Conservation (phyloP, 2,329 filamentous ascomycete species). For the Exophiala spinifera region DNA sequence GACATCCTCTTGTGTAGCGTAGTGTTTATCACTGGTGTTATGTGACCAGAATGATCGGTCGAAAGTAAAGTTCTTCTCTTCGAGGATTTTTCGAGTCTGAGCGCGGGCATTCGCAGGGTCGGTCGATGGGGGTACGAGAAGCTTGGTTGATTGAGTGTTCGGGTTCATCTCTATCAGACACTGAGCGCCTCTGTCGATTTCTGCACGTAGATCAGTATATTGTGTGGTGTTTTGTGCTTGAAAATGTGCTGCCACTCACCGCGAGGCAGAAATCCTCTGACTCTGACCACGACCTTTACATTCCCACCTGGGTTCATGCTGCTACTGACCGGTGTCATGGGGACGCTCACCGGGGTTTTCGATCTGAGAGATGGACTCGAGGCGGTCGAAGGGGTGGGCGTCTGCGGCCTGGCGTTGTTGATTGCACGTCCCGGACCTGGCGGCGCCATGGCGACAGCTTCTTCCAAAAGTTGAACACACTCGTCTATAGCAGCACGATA, state of each 20-base stretch:
- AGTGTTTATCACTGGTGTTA: conserved; percentile 72
- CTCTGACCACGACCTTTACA: conserved; percentile 77
- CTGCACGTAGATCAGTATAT: conserved; percentile 46
- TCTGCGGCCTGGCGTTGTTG: conserved; percentile 17
- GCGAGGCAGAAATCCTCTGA: conserved; percentile 73
- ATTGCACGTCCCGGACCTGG: conserved; percentile 21
- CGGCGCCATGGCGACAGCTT: conserved; percentile 23
- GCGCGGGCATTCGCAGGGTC: conserved; percentile 49
- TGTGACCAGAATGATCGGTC: conserved; percentile 99
- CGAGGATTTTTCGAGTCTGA: conserved; percentile 69
- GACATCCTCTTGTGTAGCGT: conserved; percentile 87
- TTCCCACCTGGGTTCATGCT: conserved; percentile 65
- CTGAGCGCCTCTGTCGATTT: conserved; percentile 73
- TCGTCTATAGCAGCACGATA: conserved; percentile 21
- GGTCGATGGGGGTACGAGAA: conserved; percentile 65
- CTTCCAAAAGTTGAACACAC: conserved; percentile 20
- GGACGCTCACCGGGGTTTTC: conserved; percentile 63
- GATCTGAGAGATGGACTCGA: conserved; percentile 76
- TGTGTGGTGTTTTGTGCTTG: neutral
- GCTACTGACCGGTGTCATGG: conserved; percentile 39
- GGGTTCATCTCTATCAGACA: conserved; percentile 94
- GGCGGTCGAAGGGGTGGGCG: conserved; percentile 60
- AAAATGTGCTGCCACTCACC: conserved; percentile 51
- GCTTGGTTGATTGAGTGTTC: conserved; percentile 75
- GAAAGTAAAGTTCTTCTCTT: conserved; percentile 91